Base-by-base conservation (phyloP, 2,329 filamentous ascomycete species). In the Fusarium fujikuroi region DNA sequence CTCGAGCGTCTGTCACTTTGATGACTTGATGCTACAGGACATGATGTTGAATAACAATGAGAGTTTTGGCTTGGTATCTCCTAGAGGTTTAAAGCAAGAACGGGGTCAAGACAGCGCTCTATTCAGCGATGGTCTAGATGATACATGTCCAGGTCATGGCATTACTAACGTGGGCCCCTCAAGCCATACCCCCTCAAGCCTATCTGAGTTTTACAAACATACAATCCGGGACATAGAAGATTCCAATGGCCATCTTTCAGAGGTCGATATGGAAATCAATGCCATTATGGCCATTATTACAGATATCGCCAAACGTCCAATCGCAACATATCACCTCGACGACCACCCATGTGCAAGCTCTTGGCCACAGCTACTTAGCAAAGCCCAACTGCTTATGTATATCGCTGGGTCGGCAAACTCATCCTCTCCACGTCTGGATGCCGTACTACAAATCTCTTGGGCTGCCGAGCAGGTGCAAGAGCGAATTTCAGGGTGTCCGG, bases 31-130 rank as follows among this genome's bases (percentile, higher is more conserved):
- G 3, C 32, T 16, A 14, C 18, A 53, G 14, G 14, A 37, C 12
- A 12, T 53, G 6, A 7, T 53, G 9, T 37, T 25, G 7, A 11
- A 1, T 12, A 53, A 11, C 7, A 0, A 3, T 3, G 23, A 37
- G 5, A 34, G 12, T 0, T 8, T 37, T 16, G 2, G 0, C 7
- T 28, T 2, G 12, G 1, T n/a, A 2, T 53, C 49, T 3, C 32
- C 32, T 5, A 2, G 12, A 1, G 4, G 8, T 16, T 2, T 25
- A 6, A 11, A 37, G 4, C 32, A 37, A 16, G 49, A 28, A 1
- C 7, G 23, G 18, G 3, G 7, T 6, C 49, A 25, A 28, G 49
- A 7, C 1, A 37, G 7, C 3, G 18, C 14, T 21, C 12, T 3
- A 0, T 9, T 12, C 2, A 12, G 9, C 14, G 9, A 53, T 16